These are phyloP conservation scores for Scytalidium sp. DNA, from an alignment of 2,329 filamentous ascomycete genomes.

Conservation along the genomic window DNA sequence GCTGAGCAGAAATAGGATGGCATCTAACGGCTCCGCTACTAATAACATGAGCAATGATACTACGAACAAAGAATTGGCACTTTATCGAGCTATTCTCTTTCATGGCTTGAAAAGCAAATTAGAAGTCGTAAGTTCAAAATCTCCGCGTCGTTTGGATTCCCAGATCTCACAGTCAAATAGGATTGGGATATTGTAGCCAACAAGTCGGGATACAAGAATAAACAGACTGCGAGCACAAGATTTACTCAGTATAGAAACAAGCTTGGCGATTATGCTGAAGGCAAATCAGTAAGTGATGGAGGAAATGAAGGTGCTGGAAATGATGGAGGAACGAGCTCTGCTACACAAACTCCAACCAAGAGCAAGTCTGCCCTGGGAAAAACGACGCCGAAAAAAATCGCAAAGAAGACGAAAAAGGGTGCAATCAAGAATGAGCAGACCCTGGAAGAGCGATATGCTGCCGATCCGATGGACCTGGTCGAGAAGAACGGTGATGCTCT, in stretches of 20 bases:
- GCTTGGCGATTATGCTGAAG: conserved; percentile 25
- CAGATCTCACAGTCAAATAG: conserved; percentile 18
- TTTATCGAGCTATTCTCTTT: not conserved
- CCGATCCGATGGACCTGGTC: not conserved
- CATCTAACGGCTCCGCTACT: not conserved
- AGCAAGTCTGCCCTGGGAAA: not conserved
- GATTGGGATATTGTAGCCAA: conserved; percentile 46
- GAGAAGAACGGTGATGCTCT: not conserved
- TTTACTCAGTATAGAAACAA: conserved; percentile 50
- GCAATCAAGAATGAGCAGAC: not conserved
- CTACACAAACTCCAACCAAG: not conserved
- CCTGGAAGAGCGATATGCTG: not conserved
- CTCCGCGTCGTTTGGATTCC: not conserved
- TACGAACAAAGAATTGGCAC: not conserved
- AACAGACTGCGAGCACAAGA: conserved; percentile 42
- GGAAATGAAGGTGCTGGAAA: not conserved
- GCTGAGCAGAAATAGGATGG: too few species aligned
- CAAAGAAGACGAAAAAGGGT: not conserved
- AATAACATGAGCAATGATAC: not conserved
- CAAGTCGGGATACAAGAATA: conserved; percentile 42
- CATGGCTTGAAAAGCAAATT: not conserved
- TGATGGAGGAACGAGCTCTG: not conserved
- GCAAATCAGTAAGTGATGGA: not conserved
- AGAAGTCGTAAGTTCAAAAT: not conserved
- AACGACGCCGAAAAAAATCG: not conserved